phyloP scores from a whole-genome alignment of 768 basidiomycete genomes.

The Xerocomus brunneocitrinus region DNA sequence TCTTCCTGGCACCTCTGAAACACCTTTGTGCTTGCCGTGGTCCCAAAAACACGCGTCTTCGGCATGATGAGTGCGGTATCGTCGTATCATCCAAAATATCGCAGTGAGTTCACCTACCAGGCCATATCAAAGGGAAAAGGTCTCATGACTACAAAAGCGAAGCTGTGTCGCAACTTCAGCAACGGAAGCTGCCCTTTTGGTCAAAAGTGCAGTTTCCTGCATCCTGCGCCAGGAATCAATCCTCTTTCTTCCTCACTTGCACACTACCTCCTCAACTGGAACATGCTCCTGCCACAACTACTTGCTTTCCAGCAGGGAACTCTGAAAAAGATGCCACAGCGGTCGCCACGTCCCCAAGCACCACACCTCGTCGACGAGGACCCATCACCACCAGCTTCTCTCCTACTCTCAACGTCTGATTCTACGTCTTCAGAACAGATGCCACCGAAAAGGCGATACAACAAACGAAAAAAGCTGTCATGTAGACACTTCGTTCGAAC shows the following conservation, averaged over 20 bases:
- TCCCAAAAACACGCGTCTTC: slow-evolving; percentile 5
- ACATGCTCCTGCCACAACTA: slow-evolving; percentile 12
- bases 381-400: slow-evolving; percentile 15
- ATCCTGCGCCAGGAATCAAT: slow-evolving; percentile 19
- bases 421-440: slow-evolving; percentile 10
- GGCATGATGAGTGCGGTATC: slow-evolving; percentile 6
- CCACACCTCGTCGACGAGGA: slow-evolving; percentile 18
- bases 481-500: slow-evolving; percentile 41
- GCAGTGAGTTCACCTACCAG: slow-evolving; percentile 24
- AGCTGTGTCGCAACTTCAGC: slow-evolving; percentile 35
- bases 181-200: slow-evolving; percentile 37
- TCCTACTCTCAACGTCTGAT: slow-evolving; percentile 23
- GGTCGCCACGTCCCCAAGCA: slow-evolving; percentile 6
- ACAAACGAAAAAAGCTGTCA: slow-evolving; percentile 30
- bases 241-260: slow-evolving; percentile 15
- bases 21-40: background rate
- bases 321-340: background rate
- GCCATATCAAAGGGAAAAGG: background rate
- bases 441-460: background rate
- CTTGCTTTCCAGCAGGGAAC: slow-evolving; percentile 6
- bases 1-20: background rate
- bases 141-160: slow-evolving; percentile 24
- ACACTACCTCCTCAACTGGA: slow-evolving; percentile 16
- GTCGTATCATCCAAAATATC: slow-evolving; percentile 25
- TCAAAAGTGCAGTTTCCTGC: slow-evolving; percentile 36